A percentile compares a stretch with the other conserved stretches of the same genome.
These are phyloP conservation scores for Poronia punctata DNA, from an alignment of 495 filamentous ascomycete genomes.

Conservation along the genomic window DNA sequence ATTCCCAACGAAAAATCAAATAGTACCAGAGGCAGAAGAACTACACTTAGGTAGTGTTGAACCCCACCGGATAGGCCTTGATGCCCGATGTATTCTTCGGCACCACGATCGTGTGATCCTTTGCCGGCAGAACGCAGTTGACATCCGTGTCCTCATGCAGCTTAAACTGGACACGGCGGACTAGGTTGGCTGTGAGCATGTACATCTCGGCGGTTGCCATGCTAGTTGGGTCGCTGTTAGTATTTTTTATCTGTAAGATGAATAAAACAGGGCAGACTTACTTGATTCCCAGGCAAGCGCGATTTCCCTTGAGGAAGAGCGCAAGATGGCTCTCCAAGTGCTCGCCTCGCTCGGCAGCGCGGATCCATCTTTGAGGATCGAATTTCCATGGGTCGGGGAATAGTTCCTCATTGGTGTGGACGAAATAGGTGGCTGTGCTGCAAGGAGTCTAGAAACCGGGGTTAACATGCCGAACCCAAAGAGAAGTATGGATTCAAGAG, in stretches of 20 bases:
- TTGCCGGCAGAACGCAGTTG: background rate
- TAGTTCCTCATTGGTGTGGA: background rate
- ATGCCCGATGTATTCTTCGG: background rate
- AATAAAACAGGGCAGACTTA: background rate
- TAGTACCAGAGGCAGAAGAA: too few species aligned
- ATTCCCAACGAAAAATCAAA: too few species aligned
- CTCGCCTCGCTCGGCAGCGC: background rate
- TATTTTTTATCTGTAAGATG: slow-evolving; percentile 1
- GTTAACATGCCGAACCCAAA: too few species aligned
- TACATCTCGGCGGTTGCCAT: background rate
- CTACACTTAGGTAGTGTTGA: too few species aligned
- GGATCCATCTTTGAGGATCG: slow-evolving; percentile 4
- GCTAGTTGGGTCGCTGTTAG: background rate
- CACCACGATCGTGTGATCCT: background rate
- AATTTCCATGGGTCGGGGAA: slow-evolving; percentile 4
- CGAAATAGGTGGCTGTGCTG: slow-evolving; percentile 4
- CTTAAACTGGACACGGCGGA: background rate
- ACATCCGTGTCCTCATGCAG: background rate
- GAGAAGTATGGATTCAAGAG: background rate
- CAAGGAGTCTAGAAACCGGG: too few species aligned
- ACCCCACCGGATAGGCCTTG: too few species aligned
- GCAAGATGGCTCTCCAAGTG: background rate
- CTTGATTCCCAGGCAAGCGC: slow-evolving; percentile 1
- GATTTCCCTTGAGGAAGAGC: background rate
- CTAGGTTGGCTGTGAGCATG: background rate